Evolutionary conservation across 2,329 filamentous ascomycete species (phyloP).

Genomic region (Hortaea werneckii): DNA sequence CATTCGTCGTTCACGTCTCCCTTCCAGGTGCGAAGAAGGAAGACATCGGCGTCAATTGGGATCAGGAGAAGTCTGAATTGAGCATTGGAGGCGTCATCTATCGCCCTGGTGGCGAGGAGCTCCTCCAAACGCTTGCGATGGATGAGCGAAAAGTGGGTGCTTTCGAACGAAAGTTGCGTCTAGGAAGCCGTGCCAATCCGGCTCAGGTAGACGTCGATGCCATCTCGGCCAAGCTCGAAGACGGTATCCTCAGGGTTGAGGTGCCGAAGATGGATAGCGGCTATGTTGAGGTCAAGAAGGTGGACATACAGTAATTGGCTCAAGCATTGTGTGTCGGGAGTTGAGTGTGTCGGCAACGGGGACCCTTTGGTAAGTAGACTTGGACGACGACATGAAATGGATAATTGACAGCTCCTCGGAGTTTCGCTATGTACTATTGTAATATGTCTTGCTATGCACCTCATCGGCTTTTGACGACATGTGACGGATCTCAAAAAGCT

Average conservation of each 20-base stretch:
- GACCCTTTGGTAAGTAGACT: too few species aligned
- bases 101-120: slow-evolving; percentile 60
- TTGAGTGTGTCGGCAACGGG: too few species aligned
- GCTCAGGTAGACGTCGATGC: slow-evolving; percentile 55
- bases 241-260: slow-evolving; percentile 66
- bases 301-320: slow-evolving; percentile 35
- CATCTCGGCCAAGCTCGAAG: slow-evolving; percentile 67
- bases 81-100: slow-evolving; percentile 63
- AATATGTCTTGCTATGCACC: too few species aligned
- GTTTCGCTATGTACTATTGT: too few species aligned
- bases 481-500: too few species aligned
- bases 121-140: slow-evolving; percentile 52
- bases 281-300: slow-evolving; percentile 46
- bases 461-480: too few species aligned
- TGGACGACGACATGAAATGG: too few species aligned
- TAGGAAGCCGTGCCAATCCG: slow-evolving; percentile 45
- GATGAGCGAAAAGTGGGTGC: slow-evolving; percentile 62
- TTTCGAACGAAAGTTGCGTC: slow-evolving; percentile 60
- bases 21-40: slow-evolving; percentile 71
- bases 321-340: too few species aligned
- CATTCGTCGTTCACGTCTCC: slow-evolving; percentile 61
- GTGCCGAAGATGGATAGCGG: slow-evolving; percentile 63
- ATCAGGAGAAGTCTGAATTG: slow-evolving; percentile 55
- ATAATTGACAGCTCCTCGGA: too few species aligned
- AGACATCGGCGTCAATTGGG: slow-evolving; percentile 67